phyloP scores from a whole-genome alignment of 2,329 filamentous ascomycete species.

The Penicillium sp. region DNA sequence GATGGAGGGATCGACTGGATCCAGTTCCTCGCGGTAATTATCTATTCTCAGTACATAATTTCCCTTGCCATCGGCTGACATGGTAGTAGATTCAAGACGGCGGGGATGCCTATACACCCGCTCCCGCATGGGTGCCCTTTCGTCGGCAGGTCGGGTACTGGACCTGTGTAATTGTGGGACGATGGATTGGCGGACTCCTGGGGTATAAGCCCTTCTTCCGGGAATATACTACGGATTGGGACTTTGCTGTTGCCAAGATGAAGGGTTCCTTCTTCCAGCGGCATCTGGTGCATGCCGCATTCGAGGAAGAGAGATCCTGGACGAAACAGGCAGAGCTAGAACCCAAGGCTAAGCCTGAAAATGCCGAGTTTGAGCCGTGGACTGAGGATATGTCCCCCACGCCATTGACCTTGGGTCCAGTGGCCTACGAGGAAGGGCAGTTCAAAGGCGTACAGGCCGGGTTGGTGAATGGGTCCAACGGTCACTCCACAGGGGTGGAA shows the following conservation, averaged over 20 bases:
- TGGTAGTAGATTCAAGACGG: conserved; percentile 11
- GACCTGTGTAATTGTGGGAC: conserved; percentile 3
- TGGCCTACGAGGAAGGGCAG: neutral
- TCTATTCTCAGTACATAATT: neutral
- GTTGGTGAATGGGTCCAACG: neutral
- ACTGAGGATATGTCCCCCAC: neutral
- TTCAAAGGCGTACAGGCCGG: neutral
- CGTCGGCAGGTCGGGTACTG: conserved; percentile 4
- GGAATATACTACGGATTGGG: conserved; percentile 15
- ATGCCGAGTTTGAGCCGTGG: neutral
- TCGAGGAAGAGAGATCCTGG: neutral
- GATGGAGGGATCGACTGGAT: conserved; percentile 14
- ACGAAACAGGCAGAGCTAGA: neutral
- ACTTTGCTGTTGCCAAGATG: conserved; percentile 11
- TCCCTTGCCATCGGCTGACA: neutral
- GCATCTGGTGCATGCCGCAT: neutral
- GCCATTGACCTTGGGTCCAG: neutral
- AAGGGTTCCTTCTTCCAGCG: neutral
- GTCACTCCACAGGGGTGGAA: neutral
- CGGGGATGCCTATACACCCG: conserved; percentile 9
- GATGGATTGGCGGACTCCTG: conserved; percentile 11
- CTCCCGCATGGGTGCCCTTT: conserved; percentile 13
- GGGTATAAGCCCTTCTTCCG: conserved; percentile 14
- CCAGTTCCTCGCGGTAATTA: conserved; percentile 5
- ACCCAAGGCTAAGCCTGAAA: neutral